Conservation (phyloP, 208 protist species). For the Crithidia bombi region DNA sequence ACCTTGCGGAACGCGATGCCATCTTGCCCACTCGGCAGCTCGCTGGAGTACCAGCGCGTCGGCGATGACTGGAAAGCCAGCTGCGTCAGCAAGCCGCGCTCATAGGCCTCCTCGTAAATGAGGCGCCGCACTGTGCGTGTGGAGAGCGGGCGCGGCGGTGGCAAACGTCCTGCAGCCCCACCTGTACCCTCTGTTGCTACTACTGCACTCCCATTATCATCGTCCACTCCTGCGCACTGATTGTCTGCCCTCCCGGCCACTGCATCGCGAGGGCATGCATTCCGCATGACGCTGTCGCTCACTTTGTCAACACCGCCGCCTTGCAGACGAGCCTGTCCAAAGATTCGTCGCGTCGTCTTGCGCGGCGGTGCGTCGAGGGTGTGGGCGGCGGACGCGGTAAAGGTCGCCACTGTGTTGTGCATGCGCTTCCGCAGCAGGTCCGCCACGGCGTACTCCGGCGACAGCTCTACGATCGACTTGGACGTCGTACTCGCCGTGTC, state of each 20-base stretch:
- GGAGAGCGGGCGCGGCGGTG: background rate
- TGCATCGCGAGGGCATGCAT: too few relatives aligned
- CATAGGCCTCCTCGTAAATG: conserved; percentile 63
- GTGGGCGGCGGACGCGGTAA: conserved; percentile 25
- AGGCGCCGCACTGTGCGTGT: conserved; percentile 34
- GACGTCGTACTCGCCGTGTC: background rate
- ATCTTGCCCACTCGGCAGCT: conserved; percentile 25
- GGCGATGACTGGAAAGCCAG: conserved; percentile 37
- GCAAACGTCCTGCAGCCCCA: background rate
- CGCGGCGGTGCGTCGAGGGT: conserved; percentile 27
- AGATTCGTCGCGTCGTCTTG: background rate
- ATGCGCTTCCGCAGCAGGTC: conserved; percentile 25
- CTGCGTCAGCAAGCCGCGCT: conserved; percentile 40
- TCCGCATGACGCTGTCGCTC: too few relatives aligned
- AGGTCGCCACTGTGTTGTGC: conserved; percentile 22
- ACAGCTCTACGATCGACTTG: conserved; percentile 7
- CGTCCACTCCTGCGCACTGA: too few relatives aligned
- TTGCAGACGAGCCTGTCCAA: conserved; percentile 13
- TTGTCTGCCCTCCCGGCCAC: too few relatives aligned
- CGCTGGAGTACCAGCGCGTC: conserved; percentile 35
- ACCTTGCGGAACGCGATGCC: conserved; percentile 25
- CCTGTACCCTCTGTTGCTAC: background rate
- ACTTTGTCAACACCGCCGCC: background rate
- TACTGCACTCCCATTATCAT: too few relatives aligned
- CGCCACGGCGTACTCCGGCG: conserved; percentile 25